These are phyloP conservation scores for Dictyostelium firmibasis DNA, from an alignment of 78 protist genomes.

Conservation along the genomic window DNA sequence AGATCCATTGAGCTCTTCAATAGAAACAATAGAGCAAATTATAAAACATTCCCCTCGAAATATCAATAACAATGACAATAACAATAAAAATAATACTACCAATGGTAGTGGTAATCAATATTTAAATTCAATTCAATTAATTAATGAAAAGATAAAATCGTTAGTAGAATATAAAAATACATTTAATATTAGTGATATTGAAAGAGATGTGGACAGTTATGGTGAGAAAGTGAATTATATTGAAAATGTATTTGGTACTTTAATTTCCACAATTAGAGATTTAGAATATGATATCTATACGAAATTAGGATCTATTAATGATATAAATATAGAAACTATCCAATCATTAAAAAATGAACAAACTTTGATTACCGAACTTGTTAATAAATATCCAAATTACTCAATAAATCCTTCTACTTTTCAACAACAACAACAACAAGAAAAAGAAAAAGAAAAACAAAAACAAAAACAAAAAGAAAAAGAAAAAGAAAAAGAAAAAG, in stretches of 20 bases:
- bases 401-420: not conserved
- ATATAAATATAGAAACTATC: not conserved
- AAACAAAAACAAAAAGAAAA: too few relatives aligned
- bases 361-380: not conserved
- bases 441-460: too few relatives aligned
- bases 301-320: not conserved
- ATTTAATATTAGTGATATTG: not conserved
- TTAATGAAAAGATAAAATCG: not conserved
- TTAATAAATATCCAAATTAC: not conserved
- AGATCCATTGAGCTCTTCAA: not conserved
- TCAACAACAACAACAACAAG: not conserved
- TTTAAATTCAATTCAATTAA: too few relatives aligned
- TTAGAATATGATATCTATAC: not conserved
- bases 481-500: too few relatives aligned
- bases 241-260: not conserved
- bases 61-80: too few relatives aligned
- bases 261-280: not conserved
- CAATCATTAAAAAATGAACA: not conserved
- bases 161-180: not conserved
- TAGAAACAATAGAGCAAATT: not conserved
- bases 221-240: not conserved
- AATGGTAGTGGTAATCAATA: too few relatives aligned
- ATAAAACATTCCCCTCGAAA: not conserved
- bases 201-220: not conserved
- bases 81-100: too few relatives aligned